phyloP scores from a whole-genome alignment of 192 early-diverging fungal species.

The Pecoramyces ruminantium region DNA sequence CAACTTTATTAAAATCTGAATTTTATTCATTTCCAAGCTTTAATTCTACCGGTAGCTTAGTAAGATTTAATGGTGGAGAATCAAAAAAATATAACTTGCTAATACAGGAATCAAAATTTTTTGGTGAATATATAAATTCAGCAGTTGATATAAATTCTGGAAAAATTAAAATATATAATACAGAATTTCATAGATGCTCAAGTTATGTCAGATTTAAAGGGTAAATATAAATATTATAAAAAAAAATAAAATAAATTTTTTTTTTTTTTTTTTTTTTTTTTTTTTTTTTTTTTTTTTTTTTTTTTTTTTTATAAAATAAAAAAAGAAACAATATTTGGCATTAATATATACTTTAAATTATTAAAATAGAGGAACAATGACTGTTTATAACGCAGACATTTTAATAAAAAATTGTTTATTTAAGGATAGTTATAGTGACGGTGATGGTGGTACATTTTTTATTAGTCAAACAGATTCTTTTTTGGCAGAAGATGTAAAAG shows the following conservation, averaged over 20 bases:
- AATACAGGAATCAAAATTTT: not conserved
- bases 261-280: too few species aligned
- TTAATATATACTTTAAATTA: too few species aligned
- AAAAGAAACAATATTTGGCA: too few species aligned
- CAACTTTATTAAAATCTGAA: not conserved
- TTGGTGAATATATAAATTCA: too few species aligned
- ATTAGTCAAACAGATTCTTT: not conserved
- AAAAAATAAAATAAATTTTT: too few species aligned
- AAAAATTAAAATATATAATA: too few species aligned
- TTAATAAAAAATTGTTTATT: not conserved
- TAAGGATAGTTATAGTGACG: not conserved
- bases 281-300: too few species aligned
- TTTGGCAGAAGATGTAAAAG: not conserved
- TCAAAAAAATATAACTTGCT: not conserved
- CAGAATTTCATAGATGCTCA: too few species aligned
- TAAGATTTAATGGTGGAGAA: not conserved
- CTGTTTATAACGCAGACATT: not conserved
- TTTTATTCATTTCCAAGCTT: not conserved
- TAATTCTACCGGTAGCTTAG: not conserved
- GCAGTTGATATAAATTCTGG: too few species aligned
- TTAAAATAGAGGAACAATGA: not conserved
- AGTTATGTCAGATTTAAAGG: too few species aligned
- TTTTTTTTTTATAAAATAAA: too few species aligned
- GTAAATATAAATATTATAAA: too few species aligned
- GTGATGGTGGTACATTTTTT: not conserved